Base-by-base conservation (phyloP, 2,329 filamentous ascomycete species). In the Akanthomyces muscarius region DNA sequence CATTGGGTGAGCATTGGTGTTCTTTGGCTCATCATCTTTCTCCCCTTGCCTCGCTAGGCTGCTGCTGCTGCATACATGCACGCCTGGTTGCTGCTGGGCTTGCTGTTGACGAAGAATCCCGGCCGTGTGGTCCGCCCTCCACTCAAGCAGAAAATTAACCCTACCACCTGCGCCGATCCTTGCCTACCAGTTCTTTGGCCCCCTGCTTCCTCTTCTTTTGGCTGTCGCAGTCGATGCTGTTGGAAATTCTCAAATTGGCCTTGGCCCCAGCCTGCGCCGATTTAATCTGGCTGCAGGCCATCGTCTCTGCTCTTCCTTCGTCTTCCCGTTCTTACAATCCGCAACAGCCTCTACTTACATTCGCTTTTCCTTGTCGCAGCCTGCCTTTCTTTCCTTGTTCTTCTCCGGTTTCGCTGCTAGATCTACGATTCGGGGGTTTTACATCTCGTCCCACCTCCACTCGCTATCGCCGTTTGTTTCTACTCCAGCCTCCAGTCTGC, bases 21-120 rank as follows among this genome's bases (percentile, higher is more conserved):
- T 25, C 25, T 33, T 51, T 30, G 10, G 21, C 47, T 50, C 25
- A 16, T 14, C 38, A 16, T 5, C n/a, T 36, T 11, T 7, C 42
- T n/a, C 4, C 18, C 16, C 16, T 45, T 16, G 7, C n/a, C 42
- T 45, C 42, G 42, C 42, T 45, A n/a, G 42, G 42, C 38, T 16
- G 13, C 38, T 36, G 42, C 38, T 41, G 38, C 38, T 41, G 11
- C 38, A 41, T 52, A 8, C 41, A 16, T 44, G 52, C 53, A n/a
- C 25, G 53, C 38, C 30, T 38, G 44, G 28, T 10, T 30, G 36
- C 18, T 58, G 55, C 25, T 11, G 36, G 30, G 57, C 21, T 30
- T 50, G 38, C 48, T 62, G 45, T 41, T 52, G 45, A 57, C 61
- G 61, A 63, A 38, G 51, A 38, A 57, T 63, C 53, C 61, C 61